Conservation (phyloP, 202 grass and related monocot species). For the Brachypodium distachyon region DNA sequence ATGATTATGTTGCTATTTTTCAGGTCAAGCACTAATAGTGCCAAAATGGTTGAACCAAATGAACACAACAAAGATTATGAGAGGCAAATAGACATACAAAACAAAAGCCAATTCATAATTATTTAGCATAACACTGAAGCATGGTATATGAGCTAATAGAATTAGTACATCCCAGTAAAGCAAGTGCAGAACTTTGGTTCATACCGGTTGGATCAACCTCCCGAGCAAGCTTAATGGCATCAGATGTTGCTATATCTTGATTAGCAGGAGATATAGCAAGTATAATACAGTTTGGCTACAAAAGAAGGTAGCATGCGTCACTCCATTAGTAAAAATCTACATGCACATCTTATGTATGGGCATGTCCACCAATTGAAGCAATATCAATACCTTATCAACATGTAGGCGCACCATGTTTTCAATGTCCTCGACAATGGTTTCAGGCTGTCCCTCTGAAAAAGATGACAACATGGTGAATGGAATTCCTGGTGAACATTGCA, state of each 20-base stretch:
- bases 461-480: constrained; percentile 10
- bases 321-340: not conserved
- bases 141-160: not conserved
- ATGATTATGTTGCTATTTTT: not conserved
- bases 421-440: constrained; percentile 83
- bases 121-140: constrained; percentile 4
- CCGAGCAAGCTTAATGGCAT: constrained; percentile 83
- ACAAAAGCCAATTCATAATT: not conserved
- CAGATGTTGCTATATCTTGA: constrained; percentile 97
- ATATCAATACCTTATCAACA: constrained; percentile 68
- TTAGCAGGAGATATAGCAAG: constrained; percentile 84
- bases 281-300: constrained; percentile 80
- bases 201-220: constrained; percentile 81
- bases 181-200: not conserved
- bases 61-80: not conserved
- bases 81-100: not conserved
- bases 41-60: not conserved
- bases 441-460: constrained; percentile 82
- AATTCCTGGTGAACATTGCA: not conserved
- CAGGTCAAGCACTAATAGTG: not conserved
- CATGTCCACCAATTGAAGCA: not conserved
- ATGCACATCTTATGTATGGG: not conserved
- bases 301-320: constrained; percentile 13
- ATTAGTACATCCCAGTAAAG: constrained; percentile 7
- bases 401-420: constrained; percentile 74